Conservation (phyloP, 2,329 filamentous ascomycete genomes). For the Aureobasidium melanogenum region DNA sequence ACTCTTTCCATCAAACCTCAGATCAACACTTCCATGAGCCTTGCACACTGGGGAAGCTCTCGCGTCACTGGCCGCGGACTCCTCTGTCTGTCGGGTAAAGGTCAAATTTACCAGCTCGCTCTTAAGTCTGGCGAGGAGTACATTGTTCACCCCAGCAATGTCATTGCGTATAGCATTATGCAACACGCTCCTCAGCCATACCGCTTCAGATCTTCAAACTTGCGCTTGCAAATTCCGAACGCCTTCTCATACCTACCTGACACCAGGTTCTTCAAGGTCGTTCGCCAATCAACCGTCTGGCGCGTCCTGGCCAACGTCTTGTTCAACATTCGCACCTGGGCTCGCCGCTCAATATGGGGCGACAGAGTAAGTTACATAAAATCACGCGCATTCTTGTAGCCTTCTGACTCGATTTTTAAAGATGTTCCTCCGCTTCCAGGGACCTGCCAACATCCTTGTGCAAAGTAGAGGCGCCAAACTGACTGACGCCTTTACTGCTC, state of each 20-base stretch:
- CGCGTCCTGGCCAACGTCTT: constrained; percentile 55
- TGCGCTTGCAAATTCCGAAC: constrained; percentile 70
- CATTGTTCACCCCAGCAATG: constrained; percentile 77
- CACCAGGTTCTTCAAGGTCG: constrained; percentile 61
- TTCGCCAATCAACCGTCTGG: constrained; percentile 66
- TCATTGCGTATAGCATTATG: constrained; percentile 80
- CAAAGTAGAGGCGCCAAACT: constrained; percentile 78
- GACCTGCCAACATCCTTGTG: constrained; percentile 75
- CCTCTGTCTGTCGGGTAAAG: constrained; percentile 73
- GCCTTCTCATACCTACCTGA: constrained; percentile 57
- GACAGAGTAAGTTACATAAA: constrained; percentile 52
- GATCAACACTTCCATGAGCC: constrained; percentile 61
- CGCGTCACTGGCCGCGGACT: constrained; percentile 81
- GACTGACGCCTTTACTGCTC: constrained; percentile 65
- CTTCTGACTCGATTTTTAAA: constrained; percentile 20
- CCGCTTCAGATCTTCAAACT: constrained; percentile 67
- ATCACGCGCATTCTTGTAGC: background rate
- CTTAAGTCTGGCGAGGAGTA: constrained; percentile 80
- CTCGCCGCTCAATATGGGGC: constrained; percentile 80
- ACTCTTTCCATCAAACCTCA: constrained; percentile 68
- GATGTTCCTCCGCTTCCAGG: constrained; percentile 82
- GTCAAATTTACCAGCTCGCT: constrained; percentile 80
- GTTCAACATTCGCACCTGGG: constrained; percentile 64
- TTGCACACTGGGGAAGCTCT: constrained; percentile 88
- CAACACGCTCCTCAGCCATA: constrained; percentile 70